Evolutionary conservation across 2,329 filamentous ascomycete species (phyloP), one percentile per base, ranked within the genome.

Genomic region (Fusarium luffae): DNA sequence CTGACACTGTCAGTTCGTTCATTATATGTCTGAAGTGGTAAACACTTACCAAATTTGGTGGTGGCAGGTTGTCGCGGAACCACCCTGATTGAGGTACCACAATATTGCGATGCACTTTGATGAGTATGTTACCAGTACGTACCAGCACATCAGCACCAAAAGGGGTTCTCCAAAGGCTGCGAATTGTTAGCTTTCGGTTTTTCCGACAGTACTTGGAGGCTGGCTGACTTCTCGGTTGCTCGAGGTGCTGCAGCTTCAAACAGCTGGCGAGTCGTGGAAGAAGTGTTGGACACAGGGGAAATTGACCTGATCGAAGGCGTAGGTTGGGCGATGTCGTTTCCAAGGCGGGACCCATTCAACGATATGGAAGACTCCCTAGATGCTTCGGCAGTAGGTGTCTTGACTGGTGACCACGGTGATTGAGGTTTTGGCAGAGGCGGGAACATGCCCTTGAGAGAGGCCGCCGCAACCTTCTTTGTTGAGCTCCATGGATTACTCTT

Each of bases 21-120:
- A 43, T 14, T n/a, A 44, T 7, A 27, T 25, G 13, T 9, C 4
- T 13, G 27, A 7, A 23, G 25, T 27, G 9, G 25, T 6, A 7
- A 32, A 28, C 13, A 25, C 72, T 66, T 69, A 81, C 77, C 44
- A 63, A 44, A 30, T 71, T 72, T 30, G 74, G 66, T 5, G 75
- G 72, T 34, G 78, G 77, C 10, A 82, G 71, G 21, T 74, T 69
- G n/a, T 77, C 72, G 7, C 75, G 74, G 50, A 82, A 77, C 75
- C 76, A 81, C 8, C 66, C 74, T 8, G 80, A 81, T 25, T 79
- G 72, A 5, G 74, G 63, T 42, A 68, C 63, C 25, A 82, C 63
- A 50, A 82, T 74, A 40, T 77, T 74, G 41, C 80, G 80, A 62
- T 82, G 80, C n/a, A 79, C 68, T 63, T 67, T 54, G 56, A 77